Evolutionary conservation across 2,329 filamentous ascomycete genomes (phyloP), one percentile per base, ranked within the genome.

Genomic region (Colletotrichum destructivum): DNA sequence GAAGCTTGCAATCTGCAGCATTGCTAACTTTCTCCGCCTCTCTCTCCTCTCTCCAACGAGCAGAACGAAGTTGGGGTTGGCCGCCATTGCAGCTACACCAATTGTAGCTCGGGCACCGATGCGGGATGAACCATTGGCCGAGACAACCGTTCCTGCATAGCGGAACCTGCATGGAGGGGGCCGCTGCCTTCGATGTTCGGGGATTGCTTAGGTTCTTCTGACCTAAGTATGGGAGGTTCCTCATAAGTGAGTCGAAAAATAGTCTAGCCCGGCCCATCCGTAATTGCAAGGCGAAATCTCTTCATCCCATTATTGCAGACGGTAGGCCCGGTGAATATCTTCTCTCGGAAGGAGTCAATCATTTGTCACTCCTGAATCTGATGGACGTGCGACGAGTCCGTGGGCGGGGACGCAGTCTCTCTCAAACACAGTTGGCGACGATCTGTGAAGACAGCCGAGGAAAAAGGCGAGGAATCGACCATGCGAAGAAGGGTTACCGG

Each of bases 121-220:
- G 46, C 23, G 35, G 23, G 40, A 56, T 44, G 69, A 55, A 46
- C 21, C 40, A 63, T 69, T 71, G 69, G 65, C 59, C 47, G 44
- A 60, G 65, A 54, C 59, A 35, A 26, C 38, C 40, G 69, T 69
- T 69, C 69, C 69, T 71, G 69, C 65, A 69, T 69, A 59, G 69
- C 65, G 65, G 65, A 71, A 69, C 59, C 54, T 54, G 59, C 69
- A 64, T 64, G 52, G 69, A 59, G 57, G 40, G 51, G 42, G 59
- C 66, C 66, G 35, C 35, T 2, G 9, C 35, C 9, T 38, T 38
- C 66, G 69, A 69, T 60, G 60, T 69, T 15, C 59, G 52, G 23
- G 56, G 65, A 55, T 46, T 55, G 54, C 42, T 63, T 64, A 64
- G 52, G 46, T 69, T 59, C 59, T 18, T 54, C 62, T 21, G 31